Evolutionary conservation across 176 grass and related monocot genomes (phyloP), one percentile per base, ranked within the genome.

Genomic region (Lolium multiflorum): DNA sequence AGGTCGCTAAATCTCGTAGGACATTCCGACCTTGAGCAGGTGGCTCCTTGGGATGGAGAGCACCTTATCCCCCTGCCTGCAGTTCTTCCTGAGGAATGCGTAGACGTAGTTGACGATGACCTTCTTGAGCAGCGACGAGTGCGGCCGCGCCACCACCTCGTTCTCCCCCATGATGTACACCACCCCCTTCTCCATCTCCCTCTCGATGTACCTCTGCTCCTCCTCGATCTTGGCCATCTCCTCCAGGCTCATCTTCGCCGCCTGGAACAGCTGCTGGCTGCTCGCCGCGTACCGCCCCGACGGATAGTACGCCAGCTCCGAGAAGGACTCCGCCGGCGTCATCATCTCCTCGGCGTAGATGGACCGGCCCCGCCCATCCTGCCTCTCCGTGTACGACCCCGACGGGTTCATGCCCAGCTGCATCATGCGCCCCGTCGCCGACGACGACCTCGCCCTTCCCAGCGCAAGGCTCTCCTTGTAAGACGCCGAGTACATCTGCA

Each of bases 1-100:
- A 4, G 13, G 12, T 2, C 26, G 44, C 56, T 74, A 97, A 65
- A 97, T 92, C 58, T 97, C 94, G 85, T 94, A 94, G 7, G 82
- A 61, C 86, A 97, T 97, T 9, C 94, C 94, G 60, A 97, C 86
- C 87, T 97, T 97, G 71, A 97, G 90, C 55, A 97, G 48, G 38
- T 97, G 89, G 72, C 76, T 71, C 17, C 78, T 82, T 0, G 94
- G 94, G 10, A 97, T 94, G 58, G 82, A 58, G 61, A 97, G 89
- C 67, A 77, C 71, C 88, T 94, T 89, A 58, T 92, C 80, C 20
- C 89, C 87, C 11, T 94, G 88, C 25, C 90, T 75, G 82, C 85
- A 89, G 90, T 97, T 97, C 44, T 80, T 89, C 37, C 87, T 87
- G 17, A 97, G 56, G 86, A 92, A 92, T 6, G 85, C 83, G 83